phyloP scores from a whole-genome alignment of 1,284 basidiomycete species.

The Cryptococcus floricola region DNA sequence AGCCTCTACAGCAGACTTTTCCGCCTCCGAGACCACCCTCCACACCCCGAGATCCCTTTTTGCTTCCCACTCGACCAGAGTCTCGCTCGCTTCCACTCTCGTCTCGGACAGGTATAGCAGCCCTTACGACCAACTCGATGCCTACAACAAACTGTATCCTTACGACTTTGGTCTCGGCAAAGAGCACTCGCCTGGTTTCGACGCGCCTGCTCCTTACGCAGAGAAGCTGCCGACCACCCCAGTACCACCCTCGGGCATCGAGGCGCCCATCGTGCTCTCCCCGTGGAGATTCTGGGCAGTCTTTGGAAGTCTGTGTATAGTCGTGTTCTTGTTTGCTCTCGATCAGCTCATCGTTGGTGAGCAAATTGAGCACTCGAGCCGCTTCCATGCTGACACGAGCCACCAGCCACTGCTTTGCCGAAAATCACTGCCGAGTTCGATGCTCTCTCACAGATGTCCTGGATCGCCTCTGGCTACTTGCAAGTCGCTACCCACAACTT shows the following conservation, averaged over 20 bases:
- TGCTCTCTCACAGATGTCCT: slow-evolving; percentile 51
- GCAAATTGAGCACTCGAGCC: neutral
- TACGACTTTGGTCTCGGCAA: too few relatives aligned
- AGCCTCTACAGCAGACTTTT: too few relatives aligned
- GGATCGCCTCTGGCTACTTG: slow-evolving; percentile 47
- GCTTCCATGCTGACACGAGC: slow-evolving; percentile 47
- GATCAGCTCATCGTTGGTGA: slow-evolving; percentile 13
- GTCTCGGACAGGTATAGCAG: too few relatives aligned
- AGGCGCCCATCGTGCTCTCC: slow-evolving; percentile 24
- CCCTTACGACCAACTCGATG: too few relatives aligned
- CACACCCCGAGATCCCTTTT: too few relatives aligned
- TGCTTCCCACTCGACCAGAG: too few relatives aligned
- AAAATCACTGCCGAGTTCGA: slow-evolving; percentile 48
- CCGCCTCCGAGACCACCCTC: too few relatives aligned
- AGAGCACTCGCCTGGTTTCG: too few relatives aligned
- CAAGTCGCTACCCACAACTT: slow-evolving; percentile 10
- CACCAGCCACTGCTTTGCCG: slow-evolving; percentile 50
- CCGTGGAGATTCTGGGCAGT: slow-evolving; percentile 36
- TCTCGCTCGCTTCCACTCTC: too few relatives aligned
- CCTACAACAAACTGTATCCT: too few relatives aligned
- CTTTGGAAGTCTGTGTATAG: slow-evolving; percentile 32
- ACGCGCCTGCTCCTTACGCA: too few relatives aligned
- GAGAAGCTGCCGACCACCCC: too few relatives aligned
- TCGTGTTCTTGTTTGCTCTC: slow-evolving; percentile 45
- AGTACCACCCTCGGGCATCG: neutral